These are phyloP conservation scores for Taxillus chinensis DNA, from an alignment of 164 flowering plant genomes.

Conservation along the genomic window DNA sequence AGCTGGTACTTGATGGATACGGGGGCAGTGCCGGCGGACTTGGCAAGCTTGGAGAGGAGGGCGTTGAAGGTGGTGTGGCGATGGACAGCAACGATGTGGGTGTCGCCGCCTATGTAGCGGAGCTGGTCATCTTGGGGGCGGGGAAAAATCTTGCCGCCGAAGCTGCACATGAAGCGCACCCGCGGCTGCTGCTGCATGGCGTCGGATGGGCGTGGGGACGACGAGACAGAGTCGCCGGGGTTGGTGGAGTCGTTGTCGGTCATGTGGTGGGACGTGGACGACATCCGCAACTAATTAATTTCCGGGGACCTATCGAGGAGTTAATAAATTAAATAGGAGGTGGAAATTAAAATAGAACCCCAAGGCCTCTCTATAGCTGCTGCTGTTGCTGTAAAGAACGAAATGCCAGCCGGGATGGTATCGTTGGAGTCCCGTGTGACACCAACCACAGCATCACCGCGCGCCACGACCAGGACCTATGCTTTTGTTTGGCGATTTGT, in stretches of 20 bases:
- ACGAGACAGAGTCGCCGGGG: slow-evolving; percentile 31
- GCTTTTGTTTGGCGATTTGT: too few species aligned
- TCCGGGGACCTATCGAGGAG: too few species aligned
- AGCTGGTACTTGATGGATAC: slow-evolving; percentile 80
- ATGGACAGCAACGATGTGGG: slow-evolving; percentile 68
- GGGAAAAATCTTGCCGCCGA: slow-evolving; percentile 87
- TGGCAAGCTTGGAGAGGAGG: slow-evolving; percentile 53
- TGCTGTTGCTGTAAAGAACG: too few species aligned
- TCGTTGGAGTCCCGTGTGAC: too few species aligned
- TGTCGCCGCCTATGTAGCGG: slow-evolving; percentile 95
- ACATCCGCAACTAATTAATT: too few species aligned
- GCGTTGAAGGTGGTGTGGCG: slow-evolving; percentile 44
- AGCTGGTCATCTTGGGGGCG: slow-evolving; percentile 95
- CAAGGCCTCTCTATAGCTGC: too few species aligned
- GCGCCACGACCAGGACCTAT: too few species aligned
- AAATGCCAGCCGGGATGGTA: too few species aligned
- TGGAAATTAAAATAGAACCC: too few species aligned
- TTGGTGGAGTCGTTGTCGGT: slow-evolving; percentile 32
- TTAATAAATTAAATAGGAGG: too few species aligned
- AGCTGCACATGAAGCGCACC: slow-evolving; percentile 89
- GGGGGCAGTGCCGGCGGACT: slow-evolving; percentile 33
- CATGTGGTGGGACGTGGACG: slow-evolving; percentile 19
- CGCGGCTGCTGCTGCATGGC: slow-evolving; percentile 24
- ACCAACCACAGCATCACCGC: too few species aligned
- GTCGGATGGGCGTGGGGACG: slow-evolving; percentile 40